Evolutionary conservation across 148 eudicot genomes (phyloP), one percentile per base, ranked within the genome.

Genomic region (Rhododendron molle): DNA sequence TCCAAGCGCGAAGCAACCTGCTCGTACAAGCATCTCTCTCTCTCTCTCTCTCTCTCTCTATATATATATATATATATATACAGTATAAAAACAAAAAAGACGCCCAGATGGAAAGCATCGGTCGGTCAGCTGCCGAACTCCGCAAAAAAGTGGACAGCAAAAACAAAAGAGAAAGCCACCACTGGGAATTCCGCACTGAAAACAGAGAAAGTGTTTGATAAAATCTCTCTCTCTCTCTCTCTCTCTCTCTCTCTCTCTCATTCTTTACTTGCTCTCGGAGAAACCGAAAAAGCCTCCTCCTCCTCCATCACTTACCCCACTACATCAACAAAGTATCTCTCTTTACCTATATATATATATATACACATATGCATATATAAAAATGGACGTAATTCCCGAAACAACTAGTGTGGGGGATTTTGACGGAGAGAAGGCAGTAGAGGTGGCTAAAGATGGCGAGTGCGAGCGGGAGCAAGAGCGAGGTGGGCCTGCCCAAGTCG

Each of bases 401-500:
- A 71, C 50, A 16, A 49, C 20, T 73, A 30, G n/a, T 73, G 81
- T 32, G 50, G 3, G 18, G 18, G 16, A 13, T 50, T 32, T 69
- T n/a, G 43, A 40, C 43, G 46, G 20, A 5, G 69, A 7, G 3
- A 2, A 36, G 34, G 81, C 65, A 1, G 16, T 18, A 20, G 10
- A 23, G 36, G 76, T 43, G 43, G 78, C 26, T 2, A 71, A 65
- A 40, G 0, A 95, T 95, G 99, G 96, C 98, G 88, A 96, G 99
- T 87, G 38, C 94, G 6, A 95, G 96, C 76, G 94, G 95, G 72
- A 89, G 89, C 72, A 91, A 88, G 80, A 84, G 80, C 58, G 93
- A 83, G n/a, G 84, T 78, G 69, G 91, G 89, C 60, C 91, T 92
- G 30, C 87, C 80, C 38, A 85, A 90, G 82, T 28, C 96, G 49